phyloP scores from a whole-genome alignment of 2,329 filamentous ascomycete genomes.

The Zymoseptoria tritici region DNA sequence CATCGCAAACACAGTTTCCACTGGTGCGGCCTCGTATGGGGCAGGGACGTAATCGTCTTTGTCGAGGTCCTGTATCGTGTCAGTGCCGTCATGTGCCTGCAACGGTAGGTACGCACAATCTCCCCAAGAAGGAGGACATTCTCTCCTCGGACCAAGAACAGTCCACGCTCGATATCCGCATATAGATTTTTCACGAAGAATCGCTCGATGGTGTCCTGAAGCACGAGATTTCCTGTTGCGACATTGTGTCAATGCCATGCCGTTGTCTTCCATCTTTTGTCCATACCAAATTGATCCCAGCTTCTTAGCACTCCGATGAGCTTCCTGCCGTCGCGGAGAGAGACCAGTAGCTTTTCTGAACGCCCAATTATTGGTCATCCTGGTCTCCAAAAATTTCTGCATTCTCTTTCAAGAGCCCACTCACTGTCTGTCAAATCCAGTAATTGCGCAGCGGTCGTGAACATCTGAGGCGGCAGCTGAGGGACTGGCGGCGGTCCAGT shows the following conservation, averaged over 20 bases:
- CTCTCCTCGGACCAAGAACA: slow-evolving; percentile 89
- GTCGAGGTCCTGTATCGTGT: slow-evolving; percentile 62
- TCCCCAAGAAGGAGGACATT: slow-evolving; percentile 95
- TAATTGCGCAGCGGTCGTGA: slow-evolving; percentile 92
- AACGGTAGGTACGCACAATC: slow-evolving; percentile 48
- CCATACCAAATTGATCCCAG: slow-evolving; percentile 93
- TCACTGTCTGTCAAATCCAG: slow-evolving; percentile 95
- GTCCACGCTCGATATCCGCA: slow-evolving; percentile 75
- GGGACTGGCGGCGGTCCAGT: slow-evolving; percentile 37
- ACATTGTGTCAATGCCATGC: background rate
- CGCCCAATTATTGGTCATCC: slow-evolving; percentile 16
- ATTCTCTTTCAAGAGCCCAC: slow-evolving; percentile 27
- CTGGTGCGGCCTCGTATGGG: slow-evolving; percentile 59
- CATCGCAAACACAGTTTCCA: slow-evolving; percentile 62
- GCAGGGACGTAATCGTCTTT: slow-evolving; percentile 80
- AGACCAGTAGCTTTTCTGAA: slow-evolving; percentile 87
- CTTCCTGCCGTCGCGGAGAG: slow-evolving; percentile 88
- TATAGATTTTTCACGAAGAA: slow-evolving; percentile 70
- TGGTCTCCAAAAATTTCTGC: background rate
- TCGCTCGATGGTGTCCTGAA: slow-evolving; percentile 86
- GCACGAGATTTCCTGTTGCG: slow-evolving; percentile 74
- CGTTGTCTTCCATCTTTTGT: background rate
- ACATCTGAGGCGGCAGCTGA: slow-evolving; percentile 82
- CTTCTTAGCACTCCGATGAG: slow-evolving; percentile 85
- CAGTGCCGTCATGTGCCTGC: slow-evolving; percentile 1